Evolutionary conservation across 2,329 filamentous ascomycete species (phyloP), one percentile per base, ranked within the genome.

Genomic region (Venturia pyrina): DNA sequence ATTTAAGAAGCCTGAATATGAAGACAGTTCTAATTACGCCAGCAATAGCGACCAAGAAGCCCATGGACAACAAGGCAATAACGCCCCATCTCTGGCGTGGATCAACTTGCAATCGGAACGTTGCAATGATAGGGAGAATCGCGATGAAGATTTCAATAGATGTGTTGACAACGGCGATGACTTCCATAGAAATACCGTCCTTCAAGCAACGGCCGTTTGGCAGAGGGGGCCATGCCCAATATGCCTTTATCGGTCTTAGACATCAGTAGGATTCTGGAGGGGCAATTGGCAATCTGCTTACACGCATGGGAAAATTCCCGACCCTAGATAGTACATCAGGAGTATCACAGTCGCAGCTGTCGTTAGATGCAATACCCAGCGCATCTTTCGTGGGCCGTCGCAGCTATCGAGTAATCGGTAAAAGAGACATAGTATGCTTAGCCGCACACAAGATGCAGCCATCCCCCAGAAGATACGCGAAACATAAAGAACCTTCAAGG

Each of bases 361-460:
- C 32, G 75, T 76, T 11, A 68, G 69, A 61, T 80, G 78, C 3
- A 81, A 70, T 3, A 76, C 68, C 73, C 74, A 77, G 13, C 68
- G 71, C 70, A 79, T 80, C 71, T 21, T 44, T 40, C 74, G 74
- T 1, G 62, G 69, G 62, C 73, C 75, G 0, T 73, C 74, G n/a
- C 75, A 75, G 67, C 80, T 77, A 10, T 73, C 67, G 8, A 80
- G 72, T 11, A 81, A 71, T 10, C 79, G 75, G 64, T 79, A 80
- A 68, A 80, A 81, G 69, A 81, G 79, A 68, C 73, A 76, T 41
- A 80, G 74, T 5, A 81, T 71, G 0, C 77, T 79, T 17, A 80
- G 71, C 17, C 79, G 72, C 0, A 78, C 79, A 65, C 79, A 80
- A 0, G 76, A 78, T 0, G 78, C 72, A 1, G 78, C 77, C 11